Evolutionary conservation across 148 eudicot species (phyloP).

Genomic region (Rhododendron griersonianum): DNA sequence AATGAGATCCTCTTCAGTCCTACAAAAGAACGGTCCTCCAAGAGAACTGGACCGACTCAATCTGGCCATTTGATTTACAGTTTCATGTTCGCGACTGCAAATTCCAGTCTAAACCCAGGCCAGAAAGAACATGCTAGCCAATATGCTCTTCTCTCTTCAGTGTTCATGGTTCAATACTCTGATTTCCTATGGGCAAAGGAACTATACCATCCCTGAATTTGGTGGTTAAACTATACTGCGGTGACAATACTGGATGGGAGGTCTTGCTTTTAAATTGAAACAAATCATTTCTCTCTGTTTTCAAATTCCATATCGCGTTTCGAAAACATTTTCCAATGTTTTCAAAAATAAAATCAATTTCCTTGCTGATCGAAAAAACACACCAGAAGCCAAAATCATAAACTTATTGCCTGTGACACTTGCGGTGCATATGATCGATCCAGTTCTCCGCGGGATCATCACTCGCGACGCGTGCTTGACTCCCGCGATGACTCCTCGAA

Average conservation of each 20-base stretch:
- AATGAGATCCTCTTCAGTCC: too few species aligned
- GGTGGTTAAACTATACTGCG: background rate
- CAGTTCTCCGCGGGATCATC: constrained; percentile 58
- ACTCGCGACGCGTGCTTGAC: constrained; percentile 75
- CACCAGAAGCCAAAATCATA: background rate
- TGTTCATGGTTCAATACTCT: background rate
- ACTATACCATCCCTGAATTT: background rate
- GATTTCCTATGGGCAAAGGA: background rate
- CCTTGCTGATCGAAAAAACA: background rate
- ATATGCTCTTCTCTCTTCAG: too few species aligned
- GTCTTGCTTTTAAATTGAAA: background rate
- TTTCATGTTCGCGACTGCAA: too few species aligned
- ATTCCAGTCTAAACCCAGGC: too few species aligned
- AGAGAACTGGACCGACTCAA: too few species aligned
- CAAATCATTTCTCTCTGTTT: background rate
- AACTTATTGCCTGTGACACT: constrained; percentile 44
- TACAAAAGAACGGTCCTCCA: too few species aligned
- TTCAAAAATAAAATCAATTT: background rate
- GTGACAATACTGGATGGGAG: background rate
- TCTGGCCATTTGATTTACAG: too few species aligned
- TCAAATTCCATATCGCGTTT: background rate
- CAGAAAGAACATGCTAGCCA: background rate
- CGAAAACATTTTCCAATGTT: background rate
- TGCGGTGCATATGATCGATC: constrained; percentile 66
- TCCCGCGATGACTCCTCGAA: constrained; percentile 65